Evolutionary conservation across 768 basidiomycete species (phyloP), one percentile per base, ranked within the genome.

Genomic region (Pseudohyphozyma bogoriensis): DNA sequence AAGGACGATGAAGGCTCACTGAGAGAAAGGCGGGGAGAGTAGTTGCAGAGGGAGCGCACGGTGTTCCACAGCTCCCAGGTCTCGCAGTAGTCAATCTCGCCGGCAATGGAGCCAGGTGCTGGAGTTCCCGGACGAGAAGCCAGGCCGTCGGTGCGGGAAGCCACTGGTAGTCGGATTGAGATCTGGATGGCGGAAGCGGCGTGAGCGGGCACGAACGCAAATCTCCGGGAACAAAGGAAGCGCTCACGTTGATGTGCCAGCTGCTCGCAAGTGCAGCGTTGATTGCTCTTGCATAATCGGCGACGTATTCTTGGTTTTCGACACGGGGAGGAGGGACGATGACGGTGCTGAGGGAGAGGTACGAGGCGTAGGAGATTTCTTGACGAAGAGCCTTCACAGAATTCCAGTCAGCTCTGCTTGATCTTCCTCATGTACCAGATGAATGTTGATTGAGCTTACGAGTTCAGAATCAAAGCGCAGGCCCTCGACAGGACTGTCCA

Each of bases 11-110:
- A 74, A 79, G 11, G 70, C 74, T 69, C 55, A 76, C 76, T 74
- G 40, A 77, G 69, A 16, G 72, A 68, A 33, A 78, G 65, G 15
- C 76, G 68, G 4, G 73, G 71, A 44, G 74, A 72, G 73, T 91
- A 93, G 59, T 85, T 85, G 73, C 95, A 99, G 36, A 93, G 80
- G 4, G 85, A 84, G 62, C 92, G 79, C 59, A 99, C 88, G 50
- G 85, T 80, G 73, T 97, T 95, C 95, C 95, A 99, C 83, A 92
- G 93, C 73, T 97, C 95, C 93, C 95, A 99, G 0, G 87, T 89
- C 9, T 69, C 36, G 58, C 61, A 33, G 24, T 54, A 32, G 53
- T 62, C 69, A 16, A 52, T 35, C 11, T 61, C 60, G 33, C 63
- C 28, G 3, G 59, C n/a, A 4, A 55, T 20, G 0, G 60, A 56